Evolutionary conservation across 441 rosid species (phyloP), one percentile per base, ranked within the genome.

Genomic region (Erysimum pusillum): DNA sequence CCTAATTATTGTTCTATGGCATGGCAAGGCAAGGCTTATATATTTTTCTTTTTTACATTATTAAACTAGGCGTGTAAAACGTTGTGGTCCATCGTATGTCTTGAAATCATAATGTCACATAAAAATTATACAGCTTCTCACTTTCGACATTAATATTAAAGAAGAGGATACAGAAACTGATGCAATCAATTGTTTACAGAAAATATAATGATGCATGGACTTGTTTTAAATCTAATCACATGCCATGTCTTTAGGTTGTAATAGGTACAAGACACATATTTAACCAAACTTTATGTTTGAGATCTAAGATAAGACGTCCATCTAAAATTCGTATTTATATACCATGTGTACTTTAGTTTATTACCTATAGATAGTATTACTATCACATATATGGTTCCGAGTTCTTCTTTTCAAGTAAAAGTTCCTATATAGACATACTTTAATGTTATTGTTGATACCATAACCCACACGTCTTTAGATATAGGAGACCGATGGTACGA

Each of bases 241-340:
- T 77, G 80, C 57, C 67, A 46, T 77, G 76, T 77, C 71, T 57
- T 70, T 71, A 48, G 38, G 53, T 63, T 76, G 76, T 62, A 25
- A 46, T 54, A 63, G 49, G 60, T 76, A 69, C 71, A 63, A 45
- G 61, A 69, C 67, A 74, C 54, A 54, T 56, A 44, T 31, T 70
- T 22, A 76, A 69, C 59, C 17, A 53, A 69, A 35, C 48, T 62
- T 34, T 63, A 35, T 69, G 71, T 44, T 69, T 36, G 70, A 69
- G 65, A 76, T 69, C 70, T 70, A 76, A 53, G 64, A 34, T 44
- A 18, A 39, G 68, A 60, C 56, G 20, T 60, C 60, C 54, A 41
- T 67, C 69, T 51, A 39, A 13, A 67, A 34, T 75, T 35, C 42
- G 15, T 61, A 20, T 14, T 5, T 41, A n/a, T 25, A 53, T n/a